A percentile compares a stretch with the other conserved stretches of the same genome.
These are phyloP conservation scores for Fusarium sp. DNA, from an alignment of 2,329 filamentous ascomycete species.

Conservation along the genomic window DNA sequence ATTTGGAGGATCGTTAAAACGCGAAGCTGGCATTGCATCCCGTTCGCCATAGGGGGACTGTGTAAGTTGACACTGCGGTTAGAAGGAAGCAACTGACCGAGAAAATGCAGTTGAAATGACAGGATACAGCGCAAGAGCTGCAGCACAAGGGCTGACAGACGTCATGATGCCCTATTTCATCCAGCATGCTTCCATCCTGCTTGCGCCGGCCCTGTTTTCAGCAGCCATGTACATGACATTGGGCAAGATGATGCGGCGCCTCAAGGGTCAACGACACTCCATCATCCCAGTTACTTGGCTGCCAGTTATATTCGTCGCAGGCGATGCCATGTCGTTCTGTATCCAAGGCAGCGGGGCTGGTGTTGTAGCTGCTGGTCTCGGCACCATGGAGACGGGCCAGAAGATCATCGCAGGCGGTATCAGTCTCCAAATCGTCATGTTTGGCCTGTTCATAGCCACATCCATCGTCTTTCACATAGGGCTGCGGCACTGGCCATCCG, in stretches of 20 bases:
- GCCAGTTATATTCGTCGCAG: slow-evolving; percentile 60
- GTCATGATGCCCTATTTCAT: slow-evolving; percentile 53
- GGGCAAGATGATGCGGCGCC: slow-evolving; percentile 54
- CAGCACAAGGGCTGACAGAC: slow-evolving; percentile 45
- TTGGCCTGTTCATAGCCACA: slow-evolving; percentile 63
- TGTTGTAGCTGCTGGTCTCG: slow-evolving; percentile 47
- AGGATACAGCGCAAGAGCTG: slow-evolving; percentile 53
- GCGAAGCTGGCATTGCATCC: slow-evolving; percentile 49
- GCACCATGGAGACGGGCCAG: slow-evolving; percentile 53
- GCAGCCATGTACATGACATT: slow-evolving; percentile 65
- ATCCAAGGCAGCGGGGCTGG: slow-evolving; percentile 46
- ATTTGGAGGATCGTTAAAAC: not conserved
- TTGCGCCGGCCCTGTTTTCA: slow-evolving; percentile 62
- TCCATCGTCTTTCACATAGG: slow-evolving; percentile 62
- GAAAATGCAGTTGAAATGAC: slow-evolving; percentile 47
- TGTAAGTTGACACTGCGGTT: slow-evolving; percentile 52
- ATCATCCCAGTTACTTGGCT: slow-evolving; percentile 55
- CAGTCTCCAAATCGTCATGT: slow-evolving; percentile 63
- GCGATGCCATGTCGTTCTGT: not conserved
- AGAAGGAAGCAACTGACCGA: not conserved
- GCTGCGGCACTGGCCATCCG: slow-evolving; percentile 4
- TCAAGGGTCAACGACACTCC: slow-evolving; percentile 51
- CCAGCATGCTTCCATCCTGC: slow-evolving; percentile 56
- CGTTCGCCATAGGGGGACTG: slow-evolving; percentile 60
- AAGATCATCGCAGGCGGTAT: slow-evolving; percentile 61